Evolutionary conservation across 1,139 yeast genomes (phyloP), one percentile per base, ranked within the genome.

Genomic region (Kazachstania sp.): DNA sequence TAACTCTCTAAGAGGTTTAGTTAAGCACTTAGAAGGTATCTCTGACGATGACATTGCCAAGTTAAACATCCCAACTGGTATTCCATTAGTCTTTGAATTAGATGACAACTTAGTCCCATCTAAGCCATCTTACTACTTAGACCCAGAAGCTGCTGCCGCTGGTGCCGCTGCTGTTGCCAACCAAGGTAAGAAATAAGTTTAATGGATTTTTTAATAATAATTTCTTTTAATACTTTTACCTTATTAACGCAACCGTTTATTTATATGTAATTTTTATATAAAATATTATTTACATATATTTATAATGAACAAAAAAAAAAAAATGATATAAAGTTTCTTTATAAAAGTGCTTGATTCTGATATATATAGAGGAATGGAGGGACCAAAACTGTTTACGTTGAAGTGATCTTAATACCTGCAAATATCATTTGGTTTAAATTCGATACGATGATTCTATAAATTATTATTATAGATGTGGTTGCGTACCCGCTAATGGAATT

Each of bases 161-260:
- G 97, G 97, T 78, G 97, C 97, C 58, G 97, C 97, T 65, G 97
- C 97, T 52, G 97, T 90, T 61, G 97, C 97, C 63, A 87, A 87
- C 66, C 97, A 90, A 78, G 97, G 97, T 71, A 77, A 77, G 67
- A 73, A 70, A 61, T 55, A 57, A 54, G 48, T 41, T 37, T 19
- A 31, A 38, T 37, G 32, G 42, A 40, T 44, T 36, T 18, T 30
- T 15, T 36, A 26, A 9, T 20, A 13, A n/a, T 15, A 26, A 16
- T 29, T 23, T 39, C 20, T 37, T 37, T 19, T 37, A 37, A 16
- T 37, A 37, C 16, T 37, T 23, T 23, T 23, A 7, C 28, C 28
- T 3, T 39, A 28, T 19, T 39, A 29, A 18, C 19, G 18, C 16
- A 29, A 9, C 26, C 13, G 29, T 18, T n/a, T 29, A 28, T 39